A percentile compares a stretch with the other conserved stretches of the same genome.
Evolutionary conservation across 1,284 basidiomycete genomes (phyloP).

Genomic region (Apiotrichum akiyoshidainum): DNA sequence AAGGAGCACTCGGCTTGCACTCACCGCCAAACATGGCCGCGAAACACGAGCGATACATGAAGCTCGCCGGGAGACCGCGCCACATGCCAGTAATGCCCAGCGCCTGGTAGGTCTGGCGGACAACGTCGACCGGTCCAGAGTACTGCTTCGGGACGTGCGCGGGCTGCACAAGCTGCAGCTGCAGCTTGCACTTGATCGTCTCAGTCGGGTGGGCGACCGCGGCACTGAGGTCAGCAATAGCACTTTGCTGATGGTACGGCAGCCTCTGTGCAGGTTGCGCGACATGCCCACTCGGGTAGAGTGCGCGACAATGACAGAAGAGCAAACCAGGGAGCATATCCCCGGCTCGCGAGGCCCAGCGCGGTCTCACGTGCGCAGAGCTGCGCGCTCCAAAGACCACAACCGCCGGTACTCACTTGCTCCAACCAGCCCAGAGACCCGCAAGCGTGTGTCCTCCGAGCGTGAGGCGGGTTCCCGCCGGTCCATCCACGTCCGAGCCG

Average conservation of each 20-base stretch:
- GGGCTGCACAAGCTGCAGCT: conserved; percentile 44
- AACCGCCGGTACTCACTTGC: conserved; percentile 38
- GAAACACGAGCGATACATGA: conserved; percentile 48
- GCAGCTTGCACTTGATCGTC: conserved; percentile 50
- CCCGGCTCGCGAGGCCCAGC: too few relatives aligned
- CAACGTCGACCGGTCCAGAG: conserved; percentile 45
- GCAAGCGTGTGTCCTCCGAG: conserved; percentile 46
- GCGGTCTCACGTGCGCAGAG: not conserved
- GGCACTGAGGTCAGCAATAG: conserved; percentile 28
- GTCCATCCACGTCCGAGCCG: conserved; percentile 10
- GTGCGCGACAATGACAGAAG: too few relatives aligned
- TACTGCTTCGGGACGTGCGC: conserved; percentile 36
- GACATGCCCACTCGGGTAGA: too few relatives aligned
- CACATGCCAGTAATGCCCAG: conserved; percentile 49
- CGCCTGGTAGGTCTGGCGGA: conserved; percentile 40
- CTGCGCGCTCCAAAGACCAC: too few relatives aligned
- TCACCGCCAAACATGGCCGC: conserved; percentile 50
- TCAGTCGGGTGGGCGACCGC: conserved; percentile 51
- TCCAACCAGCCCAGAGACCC: conserved; percentile 49
- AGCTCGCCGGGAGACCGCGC: conserved; percentile 46
- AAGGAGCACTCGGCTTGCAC: conserved; percentile 10
- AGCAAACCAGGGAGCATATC: too few relatives aligned
- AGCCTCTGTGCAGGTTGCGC: too few relatives aligned
- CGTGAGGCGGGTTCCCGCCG: conserved; percentile 28
- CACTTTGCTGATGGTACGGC: not conserved